Evolutionary conservation across 257 asterid species (phyloP), one percentile per base, ranked within the genome.

Genomic region (Scutellaria baicalensis): DNA sequence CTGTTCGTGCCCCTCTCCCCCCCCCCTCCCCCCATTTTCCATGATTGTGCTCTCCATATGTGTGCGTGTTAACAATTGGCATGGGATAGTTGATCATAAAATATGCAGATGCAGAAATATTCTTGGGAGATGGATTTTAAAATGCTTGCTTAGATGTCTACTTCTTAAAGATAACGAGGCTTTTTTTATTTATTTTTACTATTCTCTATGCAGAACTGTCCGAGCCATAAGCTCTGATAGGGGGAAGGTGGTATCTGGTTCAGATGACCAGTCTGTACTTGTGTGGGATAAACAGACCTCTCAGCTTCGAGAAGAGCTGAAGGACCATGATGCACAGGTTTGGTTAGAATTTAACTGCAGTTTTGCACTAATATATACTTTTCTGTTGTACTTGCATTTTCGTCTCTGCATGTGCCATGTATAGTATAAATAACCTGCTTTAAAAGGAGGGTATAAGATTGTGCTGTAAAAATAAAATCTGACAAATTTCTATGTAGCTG

Each of bases 211-310:
- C 84, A 92, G 97, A 81, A 77, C 95, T 78, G 90, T 93, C 59
- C 85, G 99, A 65, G 91, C 97, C 51, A 90, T 91, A 81, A 93
- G 91, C 83, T 93, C 99, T 60, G 99, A 93, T 72, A 78, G 96
- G 79, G 91, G 91, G 71, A 93, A 93, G 86, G 93, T 91, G 64
- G 97, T 93, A 74, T 87, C 99, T 2, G 97, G 99, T 67, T 91
- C 99, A n/a, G 99, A 93, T 76, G 99, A 93, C 77, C 94, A 91
- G 73, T 82, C 86, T 69, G 89, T 93, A 61, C 96, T 93, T 49
- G 97, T 93, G 64, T 93, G 97, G 99, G 99, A 93, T 83, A 93
- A 93, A 74, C 93, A 87, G 84, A 93, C 97, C 27, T 80, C 90
- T 77, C 97, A 86, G 85, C 96, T 84, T 76, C 88, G 89, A 14